These are phyloP conservation scores for Hypoxylon perforatum DNA, from an alignment of 495 filamentous ascomycete species.

Conservation along the genomic window DNA sequence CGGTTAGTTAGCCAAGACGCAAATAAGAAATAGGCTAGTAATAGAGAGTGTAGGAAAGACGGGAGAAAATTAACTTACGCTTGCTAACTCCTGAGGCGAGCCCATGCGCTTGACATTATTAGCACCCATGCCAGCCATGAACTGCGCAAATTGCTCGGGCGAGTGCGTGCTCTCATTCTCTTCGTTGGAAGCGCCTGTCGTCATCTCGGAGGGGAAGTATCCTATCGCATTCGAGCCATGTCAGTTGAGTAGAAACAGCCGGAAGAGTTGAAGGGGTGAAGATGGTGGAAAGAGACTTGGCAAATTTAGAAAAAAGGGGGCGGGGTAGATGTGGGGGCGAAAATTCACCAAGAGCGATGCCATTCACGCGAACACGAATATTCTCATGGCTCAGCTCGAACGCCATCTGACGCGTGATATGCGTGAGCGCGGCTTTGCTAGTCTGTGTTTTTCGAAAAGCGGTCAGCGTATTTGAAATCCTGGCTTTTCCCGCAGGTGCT, in stretches of 20 bases:
- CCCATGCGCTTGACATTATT: conserved; percentile 44
- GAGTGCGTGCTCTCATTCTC: conserved; percentile 58
- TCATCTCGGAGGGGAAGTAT: conserved; percentile 77
- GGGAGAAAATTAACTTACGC: conserved; percentile 29
- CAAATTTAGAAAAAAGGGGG: neutral
- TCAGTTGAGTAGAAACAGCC: too few relatives aligned
- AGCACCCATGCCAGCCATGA: conserved; percentile 26
- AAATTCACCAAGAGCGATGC: conserved; percentile 74
- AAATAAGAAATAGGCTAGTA: too few relatives aligned
- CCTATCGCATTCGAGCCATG: conserved; percentile 12
- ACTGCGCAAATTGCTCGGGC: conserved; percentile 9
- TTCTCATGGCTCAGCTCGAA: conserved; percentile 51
- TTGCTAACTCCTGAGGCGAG: conserved; percentile 39
- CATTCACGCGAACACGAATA: conserved; percentile 71
- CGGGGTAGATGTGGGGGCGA: neutral
- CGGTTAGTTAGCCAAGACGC: neutral
- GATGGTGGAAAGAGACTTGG: neutral
- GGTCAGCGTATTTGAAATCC: neutral
- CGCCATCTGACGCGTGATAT: conserved; percentile 68
- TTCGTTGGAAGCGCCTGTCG: conserved; percentile 61
- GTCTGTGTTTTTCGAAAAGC: conserved; percentile 42
- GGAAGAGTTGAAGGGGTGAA: neutral
- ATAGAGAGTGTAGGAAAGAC: too few relatives aligned
- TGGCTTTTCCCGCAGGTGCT: neutral
- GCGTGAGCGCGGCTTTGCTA: conserved; percentile 78